Percentiles rank a stretch among this genome's conserved stretches.
Conservation (phyloP, 2,329 filamentous ascomycete species). For the Aspergillus flavus region DNA sequence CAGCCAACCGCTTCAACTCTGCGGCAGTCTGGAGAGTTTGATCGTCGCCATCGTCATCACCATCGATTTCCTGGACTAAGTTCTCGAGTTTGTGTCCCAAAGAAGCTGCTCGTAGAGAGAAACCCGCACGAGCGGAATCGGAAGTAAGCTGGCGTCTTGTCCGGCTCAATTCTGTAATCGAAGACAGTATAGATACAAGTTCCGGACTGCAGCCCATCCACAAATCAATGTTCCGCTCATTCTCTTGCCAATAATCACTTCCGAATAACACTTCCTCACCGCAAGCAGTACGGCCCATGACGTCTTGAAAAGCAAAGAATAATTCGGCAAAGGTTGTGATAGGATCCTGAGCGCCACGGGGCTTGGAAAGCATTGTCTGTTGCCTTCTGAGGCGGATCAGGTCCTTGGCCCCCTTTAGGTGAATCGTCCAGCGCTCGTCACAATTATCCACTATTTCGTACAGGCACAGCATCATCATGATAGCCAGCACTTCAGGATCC, state of each 20-base stretch:
- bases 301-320: conserved; percentile 56
- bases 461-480: conserved; percentile 52
- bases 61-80: conserved; percentile 37
- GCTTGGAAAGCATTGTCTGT: conserved; percentile 11
- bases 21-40: conserved; percentile 39
- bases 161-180: conserved; percentile 51
- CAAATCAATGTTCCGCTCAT: conserved; percentile 42
- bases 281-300: conserved; percentile 55
- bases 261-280: conserved; percentile 52
- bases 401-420: conserved; percentile 52
- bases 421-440: conserved; percentile 51
- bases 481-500: conserved; percentile 41
- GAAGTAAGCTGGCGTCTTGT: conserved; percentile 31
- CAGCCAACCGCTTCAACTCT: conserved; percentile 49
- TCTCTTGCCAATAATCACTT: conserved; percentile 49
- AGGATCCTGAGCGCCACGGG: conserved; percentile 22
- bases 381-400: conserved; percentile 46
- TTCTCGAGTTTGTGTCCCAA: conserved; percentile 38
- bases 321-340: conserved; percentile 45
- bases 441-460: conserved; percentile 50
- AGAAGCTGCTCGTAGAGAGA: conserved; percentile 36
- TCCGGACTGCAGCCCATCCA: conserved; percentile 56
- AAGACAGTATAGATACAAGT: conserved; percentile 50
- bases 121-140: conserved; percentile 26
- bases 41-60: conserved; percentile 33